Percentiles rank a stretch among this genome's conserved stretches.
phyloP scores from a whole-genome alignment of 2,329 filamentous ascomycete genomes.

The Diplodia seriata region DNA sequence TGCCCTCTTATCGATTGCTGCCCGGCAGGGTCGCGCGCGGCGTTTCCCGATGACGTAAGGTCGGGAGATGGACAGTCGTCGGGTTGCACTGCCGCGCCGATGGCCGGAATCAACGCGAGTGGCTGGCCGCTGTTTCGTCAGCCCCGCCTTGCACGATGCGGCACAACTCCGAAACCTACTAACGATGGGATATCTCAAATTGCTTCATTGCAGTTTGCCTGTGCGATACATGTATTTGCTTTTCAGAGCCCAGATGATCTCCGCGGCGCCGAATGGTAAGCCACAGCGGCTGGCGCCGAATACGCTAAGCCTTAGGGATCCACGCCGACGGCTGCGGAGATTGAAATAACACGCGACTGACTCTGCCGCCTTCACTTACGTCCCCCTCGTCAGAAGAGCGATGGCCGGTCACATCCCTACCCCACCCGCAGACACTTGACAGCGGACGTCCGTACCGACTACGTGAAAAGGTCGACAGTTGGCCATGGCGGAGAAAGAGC shows the following conservation, averaged over 20 bases:
- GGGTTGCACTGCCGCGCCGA: neutral
- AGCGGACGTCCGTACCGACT: neutral
- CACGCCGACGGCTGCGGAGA: neutral
- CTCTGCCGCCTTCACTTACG: too few relatives aligned
- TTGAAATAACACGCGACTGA: constrained; percentile 9
- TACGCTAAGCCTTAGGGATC: constrained; percentile 5
- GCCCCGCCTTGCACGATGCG: neutral
- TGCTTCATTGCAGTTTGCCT: neutral
- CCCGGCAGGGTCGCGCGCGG: neutral
- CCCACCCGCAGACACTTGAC: neutral
- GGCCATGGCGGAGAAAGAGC: neutral
- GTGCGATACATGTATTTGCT: neutral
- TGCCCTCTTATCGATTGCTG: constrained; percentile 11
- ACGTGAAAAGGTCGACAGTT: neutral
- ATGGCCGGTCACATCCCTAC: neutral
- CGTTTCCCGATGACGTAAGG: constrained; percentile 5
- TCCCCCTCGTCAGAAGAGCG: constrained; percentile 1
- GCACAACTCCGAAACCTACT: neutral
- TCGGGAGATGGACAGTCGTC: constrained; percentile 1
- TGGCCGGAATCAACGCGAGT: constrained; percentile 13
- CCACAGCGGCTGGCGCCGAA: constrained; percentile 12
- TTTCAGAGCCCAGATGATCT: neutral
- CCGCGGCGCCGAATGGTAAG: constrained; percentile 2
- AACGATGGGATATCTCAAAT: neutral
- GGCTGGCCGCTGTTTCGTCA: neutral